Evolutionary conservation across 176 grass and related monocot species (phyloP).

Genomic region (Bonia amplexicaulis): DNA sequence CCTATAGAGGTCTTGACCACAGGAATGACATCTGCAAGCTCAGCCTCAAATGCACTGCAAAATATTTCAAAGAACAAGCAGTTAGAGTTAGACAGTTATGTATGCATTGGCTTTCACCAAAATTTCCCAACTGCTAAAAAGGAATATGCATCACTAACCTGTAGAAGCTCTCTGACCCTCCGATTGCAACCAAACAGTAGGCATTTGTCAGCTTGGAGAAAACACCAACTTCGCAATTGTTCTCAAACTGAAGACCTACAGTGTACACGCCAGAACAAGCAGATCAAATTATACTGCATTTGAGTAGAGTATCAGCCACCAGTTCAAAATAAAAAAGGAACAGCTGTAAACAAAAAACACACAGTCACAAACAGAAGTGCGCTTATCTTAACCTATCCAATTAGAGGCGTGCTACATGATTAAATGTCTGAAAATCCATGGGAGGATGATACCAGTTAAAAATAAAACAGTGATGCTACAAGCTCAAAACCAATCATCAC

Average conservation of each 20-base stretch:
- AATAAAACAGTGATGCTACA: not conserved
- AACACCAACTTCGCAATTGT: conserved; percentile 87
- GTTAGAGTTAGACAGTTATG: not conserved
- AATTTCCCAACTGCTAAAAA: not conserved
- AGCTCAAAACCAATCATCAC: not conserved
- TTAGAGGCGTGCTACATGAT: not conserved
- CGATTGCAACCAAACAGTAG: conserved; percentile 90
- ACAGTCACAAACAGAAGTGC: not conserved
- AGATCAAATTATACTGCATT: not conserved
- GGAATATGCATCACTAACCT: conserved; percentile 36
- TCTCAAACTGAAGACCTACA: conserved; percentile 92
- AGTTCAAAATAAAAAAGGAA: not conserved
- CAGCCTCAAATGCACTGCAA: conserved; percentile 79
- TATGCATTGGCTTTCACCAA: not conserved
- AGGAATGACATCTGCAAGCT: conserved; percentile 78
- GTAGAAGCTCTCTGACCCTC: conserved; percentile 98
- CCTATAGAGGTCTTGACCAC: conserved; percentile 93
- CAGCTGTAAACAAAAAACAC: not conserved
- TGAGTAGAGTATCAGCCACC: not conserved
- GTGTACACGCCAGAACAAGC: not conserved
- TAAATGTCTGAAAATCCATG: not conserved
- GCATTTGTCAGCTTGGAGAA: conserved; percentile 97
- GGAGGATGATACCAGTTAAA: not conserved
- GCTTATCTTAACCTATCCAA: not conserved
- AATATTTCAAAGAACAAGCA: not conserved